phyloP scores from a whole-genome alignment of 768 basidiomycete species.

The Podaxis sp. region DNA sequence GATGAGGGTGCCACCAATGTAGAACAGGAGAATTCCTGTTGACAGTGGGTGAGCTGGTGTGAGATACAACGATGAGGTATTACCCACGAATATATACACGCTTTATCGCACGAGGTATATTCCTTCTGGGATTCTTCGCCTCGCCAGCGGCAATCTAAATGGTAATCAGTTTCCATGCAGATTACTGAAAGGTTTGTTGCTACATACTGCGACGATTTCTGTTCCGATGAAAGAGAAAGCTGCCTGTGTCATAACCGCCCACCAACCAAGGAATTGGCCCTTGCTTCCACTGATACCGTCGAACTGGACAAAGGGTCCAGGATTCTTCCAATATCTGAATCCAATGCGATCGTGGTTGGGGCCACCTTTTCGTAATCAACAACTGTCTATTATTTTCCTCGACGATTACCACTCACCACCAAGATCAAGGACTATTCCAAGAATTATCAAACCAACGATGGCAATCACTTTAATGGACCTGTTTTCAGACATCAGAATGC shows the following conservation, averaged over 20 bases:
- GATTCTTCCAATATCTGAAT: conserved; percentile 81
- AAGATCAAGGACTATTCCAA: conserved; percentile 76
- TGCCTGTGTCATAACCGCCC: conserved; percentile 69
- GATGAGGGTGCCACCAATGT: conserved; percentile 60
- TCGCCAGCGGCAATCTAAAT: conserved; percentile 81
- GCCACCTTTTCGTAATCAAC: conserved; percentile 45
- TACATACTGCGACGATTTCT: conserved; percentile 83
- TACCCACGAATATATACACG: conserved; percentile 64
- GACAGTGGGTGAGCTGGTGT: conserved; percentile 12
- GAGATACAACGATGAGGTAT: neutral
- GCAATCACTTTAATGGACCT: conserved; percentile 88
- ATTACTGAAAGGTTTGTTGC: neutral
- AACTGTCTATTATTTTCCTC: too few species aligned
- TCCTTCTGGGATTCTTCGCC: conserved; percentile 79
- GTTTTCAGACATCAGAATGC: conserved; percentile 8
- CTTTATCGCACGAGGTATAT: conserved; percentile 59
- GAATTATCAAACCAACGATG: conserved; percentile 65
- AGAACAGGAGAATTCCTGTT: conserved; percentile 81
- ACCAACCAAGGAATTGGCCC: conserved; percentile 68
- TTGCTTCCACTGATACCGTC: conserved; percentile 55
- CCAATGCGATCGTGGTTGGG: conserved; percentile 73
- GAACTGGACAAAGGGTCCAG: conserved; percentile 84
- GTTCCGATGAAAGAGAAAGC: conserved; percentile 93
- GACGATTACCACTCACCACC: conserved; percentile 41
- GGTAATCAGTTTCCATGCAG: conserved; percentile 6